Evolutionary conservation across 225 moss, liverwort and hornwort species (phyloP).

Genomic region (Physcomitrium patens): DNA sequence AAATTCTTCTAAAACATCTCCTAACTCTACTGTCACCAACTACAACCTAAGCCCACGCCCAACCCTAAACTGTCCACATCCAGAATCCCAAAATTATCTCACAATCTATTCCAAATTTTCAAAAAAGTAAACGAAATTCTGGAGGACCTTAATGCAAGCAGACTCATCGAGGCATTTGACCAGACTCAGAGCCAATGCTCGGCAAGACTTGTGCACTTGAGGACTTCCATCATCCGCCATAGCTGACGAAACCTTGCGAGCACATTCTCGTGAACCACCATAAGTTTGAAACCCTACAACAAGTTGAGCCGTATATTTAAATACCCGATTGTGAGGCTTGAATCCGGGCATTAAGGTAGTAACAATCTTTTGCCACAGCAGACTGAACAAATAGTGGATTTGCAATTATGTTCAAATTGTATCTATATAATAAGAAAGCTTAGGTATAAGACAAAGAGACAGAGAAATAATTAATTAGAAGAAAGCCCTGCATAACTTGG

Average conservation of each 20-base stretch:
- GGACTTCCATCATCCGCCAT: conserved; percentile 6
- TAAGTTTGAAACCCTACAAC: too few species aligned
- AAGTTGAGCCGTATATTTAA: too few species aligned
- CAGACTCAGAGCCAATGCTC: conserved; percentile 30
- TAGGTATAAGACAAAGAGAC: too few species aligned
- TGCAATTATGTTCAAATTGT: too few species aligned
- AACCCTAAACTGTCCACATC: background rate
- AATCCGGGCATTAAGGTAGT: too few species aligned
- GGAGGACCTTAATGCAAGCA: conserved; percentile 16
- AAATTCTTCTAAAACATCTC: background rate
- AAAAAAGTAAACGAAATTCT: background rate
- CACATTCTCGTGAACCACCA: too few species aligned
- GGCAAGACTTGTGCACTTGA: conserved; percentile 33
- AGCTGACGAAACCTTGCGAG: background rate
- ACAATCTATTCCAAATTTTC: background rate
- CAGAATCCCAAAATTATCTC: background rate
- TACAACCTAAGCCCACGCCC: background rate
- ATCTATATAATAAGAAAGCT: too few species aligned
- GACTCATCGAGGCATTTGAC: conserved; percentile 35
- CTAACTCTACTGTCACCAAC: background rate
- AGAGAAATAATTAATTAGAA: too few species aligned
- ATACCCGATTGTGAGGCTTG: too few species aligned
- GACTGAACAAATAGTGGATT: too few species aligned
- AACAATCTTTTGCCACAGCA: too few species aligned
- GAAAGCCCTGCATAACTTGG: too few species aligned